Evolutionary conservation across 208 protist genomes (phyloP).

Genomic region (Trypanosoma caninum): DNA sequence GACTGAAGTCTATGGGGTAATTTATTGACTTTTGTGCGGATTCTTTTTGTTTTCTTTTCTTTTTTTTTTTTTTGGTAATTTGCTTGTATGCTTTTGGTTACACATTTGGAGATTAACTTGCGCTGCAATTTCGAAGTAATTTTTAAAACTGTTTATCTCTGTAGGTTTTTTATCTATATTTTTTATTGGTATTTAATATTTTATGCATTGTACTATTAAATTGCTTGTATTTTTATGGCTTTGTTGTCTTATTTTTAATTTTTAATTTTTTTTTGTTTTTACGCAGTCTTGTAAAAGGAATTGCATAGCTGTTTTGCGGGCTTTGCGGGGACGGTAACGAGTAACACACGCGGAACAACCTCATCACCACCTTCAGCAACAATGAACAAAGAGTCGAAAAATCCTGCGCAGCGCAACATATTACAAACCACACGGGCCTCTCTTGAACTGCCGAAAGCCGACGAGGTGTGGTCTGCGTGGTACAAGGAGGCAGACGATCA

Average conservation of each 20-base stretch:
- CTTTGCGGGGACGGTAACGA: neutral
- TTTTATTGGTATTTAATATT: too few species aligned
- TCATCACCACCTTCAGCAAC: slow-evolving; percentile 5
- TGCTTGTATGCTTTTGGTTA: too few species aligned
- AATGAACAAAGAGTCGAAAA: neutral
- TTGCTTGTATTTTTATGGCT: too few species aligned
- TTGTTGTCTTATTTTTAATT: slow-evolving; percentile 20
- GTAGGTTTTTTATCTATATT: too few species aligned
- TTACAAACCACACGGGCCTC: slow-evolving; percentile 58
- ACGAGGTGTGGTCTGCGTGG: slow-evolving; percentile 82
- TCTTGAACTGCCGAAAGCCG: slow-evolving; percentile 47
- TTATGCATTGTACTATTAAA: too few species aligned
- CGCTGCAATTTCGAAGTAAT: too few species aligned
- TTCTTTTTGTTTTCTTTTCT: neutral
- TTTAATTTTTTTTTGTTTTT: neutral
- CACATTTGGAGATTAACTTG: too few species aligned
- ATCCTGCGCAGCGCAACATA: slow-evolving; percentile 11
- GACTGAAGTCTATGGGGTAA: neutral
- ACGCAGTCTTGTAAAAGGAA: neutral
- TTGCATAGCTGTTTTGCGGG: neutral
- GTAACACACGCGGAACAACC: neutral
- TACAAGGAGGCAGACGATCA: slow-evolving; percentile 77
- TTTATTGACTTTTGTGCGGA: neutral
- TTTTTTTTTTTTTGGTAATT: slow-evolving; percentile 1
- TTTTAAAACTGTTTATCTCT: too few species aligned